These are phyloP conservation scores for Saturnispora saitoi DNA, from an alignment of 805 yeast species.

Conservation along the genomic window DNA sequence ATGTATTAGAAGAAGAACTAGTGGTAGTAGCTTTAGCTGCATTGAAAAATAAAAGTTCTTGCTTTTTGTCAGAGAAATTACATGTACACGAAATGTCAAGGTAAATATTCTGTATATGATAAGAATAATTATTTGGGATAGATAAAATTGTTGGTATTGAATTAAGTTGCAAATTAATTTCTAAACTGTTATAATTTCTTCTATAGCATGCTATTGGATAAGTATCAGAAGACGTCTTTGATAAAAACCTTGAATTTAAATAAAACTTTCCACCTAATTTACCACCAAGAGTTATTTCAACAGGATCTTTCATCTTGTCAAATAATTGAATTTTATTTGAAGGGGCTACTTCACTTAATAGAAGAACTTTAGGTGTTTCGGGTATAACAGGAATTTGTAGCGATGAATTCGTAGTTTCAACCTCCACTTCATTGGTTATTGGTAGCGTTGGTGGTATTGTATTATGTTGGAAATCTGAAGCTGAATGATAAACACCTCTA, in stretches of 20 bases:
- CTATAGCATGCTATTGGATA: conserved; percentile 19
- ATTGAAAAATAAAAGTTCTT: conserved; percentile 10
- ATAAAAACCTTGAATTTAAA: conserved; percentile 13
- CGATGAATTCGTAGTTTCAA: too few relatives aligned
- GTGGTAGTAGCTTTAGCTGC: neutral
- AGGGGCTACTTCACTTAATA: neutral
- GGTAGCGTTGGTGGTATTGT: too few relatives aligned
- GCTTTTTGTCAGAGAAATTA: conserved; percentile 12
- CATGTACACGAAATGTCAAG: conserved; percentile 11
- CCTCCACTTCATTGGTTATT: too few relatives aligned
- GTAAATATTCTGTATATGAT: conserved; percentile 1
- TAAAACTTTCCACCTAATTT: conserved; percentile 17
- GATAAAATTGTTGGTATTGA: neutral
- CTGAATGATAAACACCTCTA: conserved; percentile 1
- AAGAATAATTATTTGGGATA: neutral
- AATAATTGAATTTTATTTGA: neutral
- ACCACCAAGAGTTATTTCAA: neutral
- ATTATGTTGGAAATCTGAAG: neutral
- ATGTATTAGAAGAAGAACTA: neutral
- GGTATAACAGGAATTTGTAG: too few relatives aligned
- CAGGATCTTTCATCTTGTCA: neutral
- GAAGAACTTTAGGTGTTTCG: neutral
- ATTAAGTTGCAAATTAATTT: neutral
- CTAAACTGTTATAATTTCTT: conserved; percentile 14
- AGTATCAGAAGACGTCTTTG: neutral